These are phyloP conservation scores for Fusarium marasasianum DNA, from an alignment of 2,329 filamentous ascomycete genomes.

Conservation along the genomic window DNA sequence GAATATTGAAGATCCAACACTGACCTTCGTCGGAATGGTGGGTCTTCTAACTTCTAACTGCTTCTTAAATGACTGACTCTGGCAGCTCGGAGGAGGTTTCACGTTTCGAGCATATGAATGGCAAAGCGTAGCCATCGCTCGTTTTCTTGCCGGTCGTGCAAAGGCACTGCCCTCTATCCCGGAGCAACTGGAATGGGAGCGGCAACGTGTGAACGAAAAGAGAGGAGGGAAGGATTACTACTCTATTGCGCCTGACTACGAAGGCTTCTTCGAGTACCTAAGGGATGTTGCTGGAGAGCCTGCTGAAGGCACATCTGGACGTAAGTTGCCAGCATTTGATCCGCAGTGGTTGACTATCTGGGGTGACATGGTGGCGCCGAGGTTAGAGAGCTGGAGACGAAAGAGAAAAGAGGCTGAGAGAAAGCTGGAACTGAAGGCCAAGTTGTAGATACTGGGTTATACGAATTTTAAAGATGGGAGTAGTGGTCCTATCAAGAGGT, in stretches of 20 bases:
- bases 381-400: conserved; percentile 21
- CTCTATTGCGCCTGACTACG: conserved; percentile 28
- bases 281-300: conserved; percentile 27
- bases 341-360: conserved; percentile 30
- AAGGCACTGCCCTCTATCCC: conserved; percentile 8
- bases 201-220: conserved; percentile 19
- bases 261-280: conserved; percentile 25
- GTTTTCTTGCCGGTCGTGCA: conserved; percentile 14
- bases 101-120: conserved; percentile 38
- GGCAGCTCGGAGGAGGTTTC: conserved; percentile 28
- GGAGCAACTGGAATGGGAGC: conserved; percentile 34
- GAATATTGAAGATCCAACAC: conserved; percentile 28
- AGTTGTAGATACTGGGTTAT: background rate
- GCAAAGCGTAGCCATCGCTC: conserved; percentile 30
- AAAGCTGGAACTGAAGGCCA: background rate
- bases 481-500: background rate
- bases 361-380: conserved; percentile 15
- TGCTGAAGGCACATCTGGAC: conserved; percentile 8
- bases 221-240: conserved; percentile 36
- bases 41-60: accelerated
- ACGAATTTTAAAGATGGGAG: too few species aligned
- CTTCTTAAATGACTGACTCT: background rate
- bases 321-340: conserved; percentile 20
- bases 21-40: conserved; percentile 28
- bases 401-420: conserved; percentile 27